A percentile compares a stretch with the other conserved stretches of the same genome.
Evolutionary conservation across 768 basidiomycete species (phyloP).

Genomic region (Xerocomus spinulosus): DNA sequence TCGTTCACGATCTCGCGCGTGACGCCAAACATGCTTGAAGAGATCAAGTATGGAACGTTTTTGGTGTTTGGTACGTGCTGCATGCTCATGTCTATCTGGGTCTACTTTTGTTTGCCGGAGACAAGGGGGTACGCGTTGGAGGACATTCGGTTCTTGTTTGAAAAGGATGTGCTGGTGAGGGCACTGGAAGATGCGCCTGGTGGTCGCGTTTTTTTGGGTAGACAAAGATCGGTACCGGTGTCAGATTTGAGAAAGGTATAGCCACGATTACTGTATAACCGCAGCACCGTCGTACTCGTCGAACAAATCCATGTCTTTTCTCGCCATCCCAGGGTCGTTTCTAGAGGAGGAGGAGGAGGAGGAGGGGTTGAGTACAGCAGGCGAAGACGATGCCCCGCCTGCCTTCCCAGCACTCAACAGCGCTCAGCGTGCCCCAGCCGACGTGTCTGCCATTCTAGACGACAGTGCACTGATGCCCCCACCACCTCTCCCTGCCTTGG

Average conservation of each 20-base stretch:
- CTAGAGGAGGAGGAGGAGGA: conserved; percentile 28
- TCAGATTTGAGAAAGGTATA: not conserved
- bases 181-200: conserved; percentile 34
- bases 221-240: conserved; percentile 20
- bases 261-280: too few species aligned
- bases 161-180: conserved; percentile 30
- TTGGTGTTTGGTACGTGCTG: conserved; percentile 32
- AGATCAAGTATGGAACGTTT: conserved; percentile 31
- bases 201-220: conserved; percentile 28
- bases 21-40: conserved; percentile 35
- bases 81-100: conserved; percentile 33
- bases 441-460: conserved; percentile 18
- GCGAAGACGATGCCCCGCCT: conserved; percentile 59
- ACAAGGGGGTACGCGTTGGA: conserved; percentile 38
- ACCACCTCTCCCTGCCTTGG: conserved; percentile 41
- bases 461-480: conserved; percentile 37
- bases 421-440: conserved; percentile 54
- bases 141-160: conserved; percentile 37
- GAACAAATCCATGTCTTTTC: not conserved
- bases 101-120: conserved; percentile 38
- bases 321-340: conserved; percentile 22
- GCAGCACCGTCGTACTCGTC: too few species aligned
- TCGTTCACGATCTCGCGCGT: conserved; percentile 35
- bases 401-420: conserved; percentile 71
- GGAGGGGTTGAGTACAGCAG: conserved; percentile 36